Percentiles rank a stretch among this genome's conserved stretches.
Conservation (phyloP, 2,329 filamentous ascomycete species). For the Cercospora berteroae region DNA sequence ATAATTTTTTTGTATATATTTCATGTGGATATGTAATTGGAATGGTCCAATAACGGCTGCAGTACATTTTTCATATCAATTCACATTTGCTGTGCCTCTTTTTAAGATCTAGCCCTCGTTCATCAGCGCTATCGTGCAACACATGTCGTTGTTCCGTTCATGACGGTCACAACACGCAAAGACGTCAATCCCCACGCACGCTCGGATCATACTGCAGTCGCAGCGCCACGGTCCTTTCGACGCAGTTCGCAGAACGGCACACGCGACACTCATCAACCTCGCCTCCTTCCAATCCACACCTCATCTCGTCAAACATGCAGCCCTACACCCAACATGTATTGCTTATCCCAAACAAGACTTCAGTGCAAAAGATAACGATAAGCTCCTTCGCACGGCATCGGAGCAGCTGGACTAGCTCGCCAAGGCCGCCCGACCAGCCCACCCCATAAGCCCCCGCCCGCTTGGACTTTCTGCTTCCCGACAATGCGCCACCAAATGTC, state of each 20-base stretch:
- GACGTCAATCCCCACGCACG: not conserved
- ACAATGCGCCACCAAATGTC: slow-evolving; percentile 1
- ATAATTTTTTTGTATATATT: not conserved
- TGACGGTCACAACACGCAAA: not conserved
- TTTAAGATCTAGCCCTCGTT: not conserved
- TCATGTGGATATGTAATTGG: not conserved
- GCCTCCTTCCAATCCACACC: not conserved
- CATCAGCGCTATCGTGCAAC: not conserved
- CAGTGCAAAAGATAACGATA: not conserved
- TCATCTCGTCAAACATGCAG: not conserved
- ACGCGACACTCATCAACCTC: not conserved
- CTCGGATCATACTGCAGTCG: not conserved
- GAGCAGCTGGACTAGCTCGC: not conserved
- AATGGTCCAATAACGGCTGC: too few species aligned
- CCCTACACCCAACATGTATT: not conserved
- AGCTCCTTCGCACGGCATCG: not conserved
- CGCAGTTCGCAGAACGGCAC: not conserved
- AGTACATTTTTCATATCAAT: too few species aligned
- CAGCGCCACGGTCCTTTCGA: not conserved
- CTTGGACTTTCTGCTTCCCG: not conserved
- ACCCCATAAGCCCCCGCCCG: not conserved
- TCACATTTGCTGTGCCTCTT: too few species aligned
- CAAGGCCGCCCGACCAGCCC: not conserved
- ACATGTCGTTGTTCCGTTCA: not conserved
- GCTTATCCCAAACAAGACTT: not conserved